Conservation (phyloP, 1,284 basidiomycete species). For the Cutaneotrichosporon sp. region DNA sequence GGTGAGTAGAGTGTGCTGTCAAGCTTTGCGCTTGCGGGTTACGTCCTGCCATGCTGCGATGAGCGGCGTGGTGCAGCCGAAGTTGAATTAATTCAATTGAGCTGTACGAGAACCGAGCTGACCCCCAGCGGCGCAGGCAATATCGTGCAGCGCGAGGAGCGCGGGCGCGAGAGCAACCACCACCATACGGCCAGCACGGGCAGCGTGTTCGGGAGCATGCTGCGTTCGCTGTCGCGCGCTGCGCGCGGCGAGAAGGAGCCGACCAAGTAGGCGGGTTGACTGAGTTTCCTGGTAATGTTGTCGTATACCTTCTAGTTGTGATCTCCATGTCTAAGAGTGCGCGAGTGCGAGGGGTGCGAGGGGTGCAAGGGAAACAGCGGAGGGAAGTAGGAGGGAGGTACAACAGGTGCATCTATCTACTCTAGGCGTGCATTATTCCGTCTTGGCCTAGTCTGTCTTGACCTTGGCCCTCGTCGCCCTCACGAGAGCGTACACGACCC, state of each 20-base stretch:
- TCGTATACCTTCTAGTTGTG: slow-evolving; percentile 3
- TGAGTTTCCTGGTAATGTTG: background rate
- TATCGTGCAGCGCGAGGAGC: slow-evolving; percentile 17
- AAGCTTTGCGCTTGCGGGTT: too few species aligned
- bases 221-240: slow-evolving; percentile 48
- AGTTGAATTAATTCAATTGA: too few species aligned
- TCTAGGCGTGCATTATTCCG: background rate
- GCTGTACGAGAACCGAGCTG: background rate
- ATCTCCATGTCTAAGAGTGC: background rate
- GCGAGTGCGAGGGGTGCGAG: background rate
- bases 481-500: slow-evolving; percentile 15
- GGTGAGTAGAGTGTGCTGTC: slow-evolving; percentile 28
- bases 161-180: slow-evolving; percentile 29
- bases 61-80: too few species aligned
- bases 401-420: background rate
- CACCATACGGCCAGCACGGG: slow-evolving; percentile 33
- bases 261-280: slow-evolving; percentile 2
- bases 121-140: slow-evolving; percentile 48
- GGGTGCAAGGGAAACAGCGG: background rate
- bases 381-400: background rate
- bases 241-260: slow-evolving; percentile 33
- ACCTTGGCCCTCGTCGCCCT: background rate
- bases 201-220: slow-evolving; percentile 47
- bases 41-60: too few species aligned
- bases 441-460: slow-evolving; percentile 12